phyloP scores from a whole-genome alignment of 2,329 filamentous ascomycete genomes.

The Neurospora sp. region DNA sequence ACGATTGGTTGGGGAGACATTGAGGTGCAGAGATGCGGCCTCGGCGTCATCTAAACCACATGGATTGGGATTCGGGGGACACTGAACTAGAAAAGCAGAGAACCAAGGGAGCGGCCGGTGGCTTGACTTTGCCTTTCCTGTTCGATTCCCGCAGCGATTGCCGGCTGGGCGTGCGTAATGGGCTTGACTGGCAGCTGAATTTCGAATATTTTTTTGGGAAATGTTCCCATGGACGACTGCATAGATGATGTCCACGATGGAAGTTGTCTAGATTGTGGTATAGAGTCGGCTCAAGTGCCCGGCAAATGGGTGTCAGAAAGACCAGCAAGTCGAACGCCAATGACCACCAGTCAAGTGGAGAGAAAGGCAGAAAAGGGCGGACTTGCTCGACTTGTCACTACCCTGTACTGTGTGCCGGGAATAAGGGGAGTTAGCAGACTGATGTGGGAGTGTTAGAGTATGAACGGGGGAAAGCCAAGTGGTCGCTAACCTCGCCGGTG shows the following conservation, averaged over 20 bases:
- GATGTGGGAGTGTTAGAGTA: neutral
- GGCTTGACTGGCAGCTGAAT: neutral
- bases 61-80: neutral
- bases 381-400: neutral
- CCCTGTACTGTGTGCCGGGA: neutral
- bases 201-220: neutral
- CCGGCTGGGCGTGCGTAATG: slow-evolving; percentile 12
- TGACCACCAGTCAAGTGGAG: neutral
- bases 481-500: neutral
- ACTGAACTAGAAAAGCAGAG: neutral
- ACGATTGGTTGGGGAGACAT: neutral
- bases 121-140: neutral
- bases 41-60: neutral
- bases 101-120: neutral
- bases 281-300: neutral
- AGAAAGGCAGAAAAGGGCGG: neutral
- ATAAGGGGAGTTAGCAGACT: neutral
- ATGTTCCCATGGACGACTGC: neutral
- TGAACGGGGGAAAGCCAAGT: neutral
- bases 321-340: neutral
- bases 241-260: neutral
- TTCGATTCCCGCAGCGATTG: slow-evolving; percentile 7
- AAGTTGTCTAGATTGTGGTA: neutral
- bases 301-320: neutral
- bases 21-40: neutral